Percentiles rank a stretch among this genome's conserved stretches.
These are phyloP conservation scores for Pueraria montana DNA, from an alignment of 306 rosid species.

Conservation along the genomic window DNA sequence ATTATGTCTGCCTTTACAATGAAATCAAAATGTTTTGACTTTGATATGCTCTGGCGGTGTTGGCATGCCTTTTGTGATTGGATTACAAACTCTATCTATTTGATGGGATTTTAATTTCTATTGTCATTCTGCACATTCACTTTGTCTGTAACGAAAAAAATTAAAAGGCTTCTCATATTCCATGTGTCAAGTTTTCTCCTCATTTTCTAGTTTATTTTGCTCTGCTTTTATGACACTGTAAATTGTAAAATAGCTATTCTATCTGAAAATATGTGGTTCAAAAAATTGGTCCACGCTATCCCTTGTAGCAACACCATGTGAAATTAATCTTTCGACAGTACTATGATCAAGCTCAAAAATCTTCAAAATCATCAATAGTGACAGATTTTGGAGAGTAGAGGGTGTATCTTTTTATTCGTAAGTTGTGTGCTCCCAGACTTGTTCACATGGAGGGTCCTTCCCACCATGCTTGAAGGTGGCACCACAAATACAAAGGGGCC, in stretches of 20 bases:
- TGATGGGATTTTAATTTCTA: neutral
- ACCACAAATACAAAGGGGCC: constrained; percentile 23
- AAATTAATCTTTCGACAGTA: neutral
- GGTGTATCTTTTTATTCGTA: neutral
- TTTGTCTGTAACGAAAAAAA: neutral
- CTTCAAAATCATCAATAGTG: neutral
- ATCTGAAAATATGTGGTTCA: neutral
- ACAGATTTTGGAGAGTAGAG: too few relatives aligned
- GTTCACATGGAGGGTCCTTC: constrained; percentile 50
- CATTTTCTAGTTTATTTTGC: neutral
- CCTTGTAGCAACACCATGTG: neutral
- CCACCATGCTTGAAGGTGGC: constrained; percentile 12
- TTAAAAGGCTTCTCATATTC: neutral
- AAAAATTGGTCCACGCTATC: neutral
- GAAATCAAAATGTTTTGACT: neutral
- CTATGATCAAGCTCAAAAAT: neutral
- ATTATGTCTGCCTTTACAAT: neutral
- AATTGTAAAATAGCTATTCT: neutral
- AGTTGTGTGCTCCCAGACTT: neutral
- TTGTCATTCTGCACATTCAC: neutral
- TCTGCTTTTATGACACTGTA: neutral
- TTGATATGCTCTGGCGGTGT: neutral
- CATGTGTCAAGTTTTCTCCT: neutral
- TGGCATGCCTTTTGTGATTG: neutral
- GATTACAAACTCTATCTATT: neutral